Base-by-base conservation (phyloP, 148 eudicot species). In the Amaranthus palmeri region DNA sequence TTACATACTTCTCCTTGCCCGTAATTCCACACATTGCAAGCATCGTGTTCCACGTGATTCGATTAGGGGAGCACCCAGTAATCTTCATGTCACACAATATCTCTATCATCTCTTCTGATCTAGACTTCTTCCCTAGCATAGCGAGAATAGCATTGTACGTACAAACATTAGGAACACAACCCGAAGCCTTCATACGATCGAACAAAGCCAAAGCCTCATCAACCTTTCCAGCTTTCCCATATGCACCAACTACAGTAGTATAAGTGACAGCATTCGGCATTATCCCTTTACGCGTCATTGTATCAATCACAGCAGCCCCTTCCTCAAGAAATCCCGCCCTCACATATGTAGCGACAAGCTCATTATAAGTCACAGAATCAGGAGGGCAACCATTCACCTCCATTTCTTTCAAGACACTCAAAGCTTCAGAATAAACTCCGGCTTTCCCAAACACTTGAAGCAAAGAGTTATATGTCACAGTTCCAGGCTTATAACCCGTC, bases 371-470 rank as follows among this genome's bases (percentile, higher is more conserved):
- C 12, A 93, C 88, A 12, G 85, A 83, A 77, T 91, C 92, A 41
- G 89, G 83, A 5, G 88, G 84, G 72, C 92, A 88, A 18, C 82
- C 78, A 36, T 73, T 85, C 54, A 84, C 88, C 79, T 91, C 96
- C 97, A 91, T 93, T 72, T 93, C 97, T 71, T 79, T 87, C 74
- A 91, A 64, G 15, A 89, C 83, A 56, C 81, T 84, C 74, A 90
- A 80, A 52, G 98, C 97, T 85, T 87, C 95, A 0, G 83, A 78
- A 78, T 81, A 81, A 53, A 85, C 67, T 53, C 98, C 98, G 0
- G 95, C 95, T 75, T 88, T 93, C 64, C 95, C 98, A 81, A 84
- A 90, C 41, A 90, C 88, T 77, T 93, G 98, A 78, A 93, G 88
- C 79, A 93, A 69, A 43, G 98, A 85, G 79, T 93, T 93, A 74